These are phyloP conservation scores for Daldinia vernicosa DNA, from an alignment of 495 filamentous ascomycete species.

Conservation along the genomic window DNA sequence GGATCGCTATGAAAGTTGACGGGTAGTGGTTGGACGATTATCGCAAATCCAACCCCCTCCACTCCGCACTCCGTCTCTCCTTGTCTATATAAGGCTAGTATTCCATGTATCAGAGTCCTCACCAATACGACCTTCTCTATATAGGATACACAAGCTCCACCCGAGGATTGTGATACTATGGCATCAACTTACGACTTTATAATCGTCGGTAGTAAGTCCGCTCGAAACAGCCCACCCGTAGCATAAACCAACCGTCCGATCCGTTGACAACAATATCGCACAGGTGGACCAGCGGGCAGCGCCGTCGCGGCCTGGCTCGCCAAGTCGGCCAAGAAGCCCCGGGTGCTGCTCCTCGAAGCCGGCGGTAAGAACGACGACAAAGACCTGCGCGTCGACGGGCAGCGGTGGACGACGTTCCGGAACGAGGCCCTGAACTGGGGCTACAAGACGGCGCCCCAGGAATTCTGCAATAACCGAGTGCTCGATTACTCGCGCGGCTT, in stretches of 20 bases:
- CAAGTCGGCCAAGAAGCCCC: conserved; percentile 53
- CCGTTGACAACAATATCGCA: conserved; percentile 15
- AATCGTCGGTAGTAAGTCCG: conserved; percentile 60
- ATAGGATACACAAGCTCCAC: background rate
- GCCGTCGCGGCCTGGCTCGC: conserved; percentile 59
- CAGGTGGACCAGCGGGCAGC: conserved; percentile 67
- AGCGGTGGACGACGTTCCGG: conserved; percentile 62
- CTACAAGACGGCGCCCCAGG: conserved; percentile 67
- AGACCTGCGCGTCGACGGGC: conserved; percentile 57
- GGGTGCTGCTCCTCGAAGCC: conserved; percentile 67
- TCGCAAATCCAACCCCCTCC: background rate
- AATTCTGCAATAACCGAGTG: conserved; percentile 57
- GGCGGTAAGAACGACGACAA: conserved; percentile 60
- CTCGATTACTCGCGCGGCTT: conserved; percentile 67
- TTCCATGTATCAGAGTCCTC: background rate
- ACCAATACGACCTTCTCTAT: background rate
- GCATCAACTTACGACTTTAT: conserved; percentile 60
- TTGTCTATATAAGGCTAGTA: background rate
- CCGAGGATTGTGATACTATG: conserved; percentile 2
- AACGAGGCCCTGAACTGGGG: conserved; percentile 64
- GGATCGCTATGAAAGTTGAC: background rate
- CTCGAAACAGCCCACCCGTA: background rate
- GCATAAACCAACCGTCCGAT: background rate
- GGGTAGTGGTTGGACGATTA: background rate
- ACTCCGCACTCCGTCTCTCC: background rate